Conservation (phyloP, 768 basidiomycete genomes). For the Daedalea quercina region DNA sequence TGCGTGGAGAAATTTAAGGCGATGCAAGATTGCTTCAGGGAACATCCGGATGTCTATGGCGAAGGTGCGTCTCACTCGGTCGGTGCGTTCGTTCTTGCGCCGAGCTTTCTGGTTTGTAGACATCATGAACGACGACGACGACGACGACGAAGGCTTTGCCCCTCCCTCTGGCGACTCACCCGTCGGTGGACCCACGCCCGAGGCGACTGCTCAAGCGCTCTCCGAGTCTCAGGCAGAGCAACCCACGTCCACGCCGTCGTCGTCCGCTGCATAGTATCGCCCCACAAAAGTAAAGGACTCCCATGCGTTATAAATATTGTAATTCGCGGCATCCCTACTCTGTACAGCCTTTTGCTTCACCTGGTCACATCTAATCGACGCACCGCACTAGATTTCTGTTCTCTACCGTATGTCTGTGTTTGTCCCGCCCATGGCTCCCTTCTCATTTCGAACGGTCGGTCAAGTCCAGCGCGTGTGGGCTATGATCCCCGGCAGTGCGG, state of each 20-base stretch:
- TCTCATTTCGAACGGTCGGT: no score
- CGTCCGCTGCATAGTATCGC: not conserved
- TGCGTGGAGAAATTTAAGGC: slow-evolving; percentile 96
- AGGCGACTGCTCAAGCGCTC: not conserved
- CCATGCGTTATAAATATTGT: no score
- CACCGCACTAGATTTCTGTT: no score
- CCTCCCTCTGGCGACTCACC: slow-evolving; percentile 4
- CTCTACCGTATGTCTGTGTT: no score
- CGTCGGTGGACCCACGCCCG: slow-evolving; percentile 5
- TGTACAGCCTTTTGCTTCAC: no score
- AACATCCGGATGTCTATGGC: slow-evolving; percentile 92
- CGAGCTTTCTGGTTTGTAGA: slow-evolving; percentile 31
- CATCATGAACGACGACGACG: slow-evolving; percentile 66
- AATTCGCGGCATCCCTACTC: no score
- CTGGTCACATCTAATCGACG: no score
- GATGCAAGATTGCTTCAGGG: slow-evolving; percentile 98
- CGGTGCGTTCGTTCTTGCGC: slow-evolving; percentile 4
- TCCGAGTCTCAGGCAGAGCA: not conserved
- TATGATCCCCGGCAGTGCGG: no score
- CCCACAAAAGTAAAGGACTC: not conserved
- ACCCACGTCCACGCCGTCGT: not conserved
- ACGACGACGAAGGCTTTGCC: slow-evolving; percentile 34
- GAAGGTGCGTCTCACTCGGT: slow-evolving; percentile 55
- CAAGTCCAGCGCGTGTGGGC: no score
- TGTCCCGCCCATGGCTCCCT: no score